Conservation (phyloP, 441 rosid species). For the Aleurites moluccanus region DNA sequence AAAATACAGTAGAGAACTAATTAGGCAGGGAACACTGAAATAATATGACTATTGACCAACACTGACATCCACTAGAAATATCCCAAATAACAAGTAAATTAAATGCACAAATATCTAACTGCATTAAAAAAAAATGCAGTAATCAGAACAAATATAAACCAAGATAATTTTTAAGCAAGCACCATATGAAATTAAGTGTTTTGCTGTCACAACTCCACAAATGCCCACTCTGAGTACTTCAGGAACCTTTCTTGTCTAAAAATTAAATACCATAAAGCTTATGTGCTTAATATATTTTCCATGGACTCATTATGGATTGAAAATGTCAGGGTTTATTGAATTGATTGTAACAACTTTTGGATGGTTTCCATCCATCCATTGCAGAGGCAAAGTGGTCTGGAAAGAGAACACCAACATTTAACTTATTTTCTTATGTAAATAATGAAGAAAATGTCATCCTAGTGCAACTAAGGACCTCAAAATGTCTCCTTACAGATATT, state of each 20-base stretch:
- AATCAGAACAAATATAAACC: background rate
- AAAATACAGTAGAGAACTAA: background rate
- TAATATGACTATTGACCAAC: background rate
- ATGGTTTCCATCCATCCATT: constrained; percentile 2
- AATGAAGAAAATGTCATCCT: background rate
- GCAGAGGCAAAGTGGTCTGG: constrained; percentile 1
- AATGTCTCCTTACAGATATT: background rate
- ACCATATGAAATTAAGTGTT: background rate
- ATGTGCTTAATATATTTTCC: background rate
- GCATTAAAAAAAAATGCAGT: background rate
- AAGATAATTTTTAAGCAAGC: background rate
- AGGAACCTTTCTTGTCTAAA: background rate
- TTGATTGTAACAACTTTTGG: background rate
- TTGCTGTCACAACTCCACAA: background rate
- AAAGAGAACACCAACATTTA: background rate
- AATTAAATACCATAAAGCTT: background rate
- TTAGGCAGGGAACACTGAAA: background rate
- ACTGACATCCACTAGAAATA: background rate
- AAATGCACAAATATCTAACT: background rate
- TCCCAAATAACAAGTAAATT: background rate
- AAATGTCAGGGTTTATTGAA: constrained; percentile 1
- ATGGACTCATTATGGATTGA: background rate
- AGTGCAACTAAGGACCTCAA: constrained; percentile 2
- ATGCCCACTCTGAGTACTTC: background rate
- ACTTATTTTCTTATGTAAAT: background rate